A percentile compares a stretch with the other conserved stretches of the same genome.
Conservation (phyloP, 2,329 filamentous ascomycete species). For the Herpotrichia juniperi region DNA sequence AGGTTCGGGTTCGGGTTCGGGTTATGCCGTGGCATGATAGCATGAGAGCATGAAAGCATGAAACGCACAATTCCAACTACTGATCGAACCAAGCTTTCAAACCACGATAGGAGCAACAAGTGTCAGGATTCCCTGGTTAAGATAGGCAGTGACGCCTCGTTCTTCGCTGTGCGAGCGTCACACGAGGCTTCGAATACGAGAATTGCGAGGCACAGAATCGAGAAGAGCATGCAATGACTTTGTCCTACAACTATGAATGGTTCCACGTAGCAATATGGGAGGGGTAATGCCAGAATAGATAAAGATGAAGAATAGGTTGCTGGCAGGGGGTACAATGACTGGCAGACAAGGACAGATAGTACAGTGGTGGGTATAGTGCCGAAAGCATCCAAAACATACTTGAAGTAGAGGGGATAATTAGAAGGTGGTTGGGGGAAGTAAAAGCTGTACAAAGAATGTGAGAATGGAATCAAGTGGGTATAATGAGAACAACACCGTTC, state of each 20-base stretch:
- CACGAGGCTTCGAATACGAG: not conserved
- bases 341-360: not conserved
- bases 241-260: not conserved
- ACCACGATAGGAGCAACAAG: not conserved
- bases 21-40: not conserved
- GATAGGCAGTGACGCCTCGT: not conserved
- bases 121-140: not conserved
- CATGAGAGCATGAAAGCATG: too few relatives aligned
- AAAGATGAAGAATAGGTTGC: too few relatives aligned
- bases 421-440: not conserved
- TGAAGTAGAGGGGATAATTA: not conserved
- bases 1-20: not conserved
- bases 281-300: too few relatives aligned
- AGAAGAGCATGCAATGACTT: not conserved
- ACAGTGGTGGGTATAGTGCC: constrained; percentile 1
- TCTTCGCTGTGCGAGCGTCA: not conserved
- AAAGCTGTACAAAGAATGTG: not conserved
- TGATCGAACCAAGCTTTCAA: too few relatives aligned
- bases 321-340: not conserved
- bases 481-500: not conserved
- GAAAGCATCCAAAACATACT: not conserved
- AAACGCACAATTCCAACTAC: not conserved
- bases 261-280: not conserved
- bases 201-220: not conserved
- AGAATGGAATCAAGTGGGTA: not conserved